Evolutionary conservation across 805 yeast genomes (phyloP).

Genomic region (Spathaspora sp.): DNA sequence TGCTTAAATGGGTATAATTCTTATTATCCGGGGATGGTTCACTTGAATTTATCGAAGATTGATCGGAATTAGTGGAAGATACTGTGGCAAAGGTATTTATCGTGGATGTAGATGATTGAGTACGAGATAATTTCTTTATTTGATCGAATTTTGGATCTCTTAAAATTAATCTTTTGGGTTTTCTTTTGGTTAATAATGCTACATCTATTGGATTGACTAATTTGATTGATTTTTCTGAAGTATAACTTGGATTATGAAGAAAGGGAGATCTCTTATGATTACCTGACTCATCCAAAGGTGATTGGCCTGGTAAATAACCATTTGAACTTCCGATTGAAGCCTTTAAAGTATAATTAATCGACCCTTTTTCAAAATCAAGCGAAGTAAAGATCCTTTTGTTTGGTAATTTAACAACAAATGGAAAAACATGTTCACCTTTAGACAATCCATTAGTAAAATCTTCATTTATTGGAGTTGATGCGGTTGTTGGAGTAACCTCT

Average conservation of each 20-base stretch:
- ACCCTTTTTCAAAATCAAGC: slow-evolving; percentile 82
- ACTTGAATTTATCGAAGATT: slow-evolving; percentile 2
- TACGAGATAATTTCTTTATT: slow-evolving; percentile 4
- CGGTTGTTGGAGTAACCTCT: not conserved
- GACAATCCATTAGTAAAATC: slow-evolving; percentile 48
- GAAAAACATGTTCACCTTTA: slow-evolving; percentile 84
- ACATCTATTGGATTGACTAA: slow-evolving; percentile 76
- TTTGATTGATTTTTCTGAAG: slow-evolving; percentile 56
- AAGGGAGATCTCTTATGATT: slow-evolving; percentile 15
- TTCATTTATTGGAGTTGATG: slow-evolving; percentile 6
- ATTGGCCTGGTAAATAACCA: slow-evolving; percentile 2
- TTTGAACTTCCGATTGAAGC: slow-evolving; percentile 39
- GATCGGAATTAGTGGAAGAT: slow-evolving; percentile 17
- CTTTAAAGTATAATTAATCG: slow-evolving; percentile 61
- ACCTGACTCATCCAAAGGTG: not conserved
- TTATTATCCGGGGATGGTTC: not conserved
- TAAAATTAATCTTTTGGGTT: slow-evolving; percentile 61
- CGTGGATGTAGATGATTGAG: slow-evolving; percentile 7
- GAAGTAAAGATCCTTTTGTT: slow-evolving; percentile 67
- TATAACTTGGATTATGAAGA: slow-evolving; percentile 26
- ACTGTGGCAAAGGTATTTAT: slow-evolving; percentile 7
- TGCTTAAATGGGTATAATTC: too few relatives aligned
- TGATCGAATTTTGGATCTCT: slow-evolving; percentile 41
- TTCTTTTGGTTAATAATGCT: slow-evolving; percentile 58
- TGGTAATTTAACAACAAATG: slow-evolving; percentile 81